phyloP scores from a whole-genome alignment of 1,284 basidiomycete species.

The Leccinum glutinopallens region DNA sequence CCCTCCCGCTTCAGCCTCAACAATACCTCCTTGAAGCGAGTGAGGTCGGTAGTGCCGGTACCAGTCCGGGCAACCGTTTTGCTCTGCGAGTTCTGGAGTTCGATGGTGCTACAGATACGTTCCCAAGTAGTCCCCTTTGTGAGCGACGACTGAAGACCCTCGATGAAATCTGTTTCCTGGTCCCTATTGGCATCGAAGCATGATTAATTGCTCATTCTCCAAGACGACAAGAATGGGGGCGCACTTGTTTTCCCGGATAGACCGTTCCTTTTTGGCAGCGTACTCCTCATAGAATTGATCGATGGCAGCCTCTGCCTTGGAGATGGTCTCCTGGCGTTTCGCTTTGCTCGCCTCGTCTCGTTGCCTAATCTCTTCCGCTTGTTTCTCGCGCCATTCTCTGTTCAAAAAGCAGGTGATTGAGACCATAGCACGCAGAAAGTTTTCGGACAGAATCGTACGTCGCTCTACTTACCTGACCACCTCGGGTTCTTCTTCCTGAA shows the following conservation, averaged over 20 bases:
- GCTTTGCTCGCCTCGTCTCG: constrained; percentile 79
- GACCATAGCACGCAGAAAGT: neutral
- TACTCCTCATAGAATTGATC: constrained; percentile 98
- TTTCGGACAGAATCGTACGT: too few relatives aligned
- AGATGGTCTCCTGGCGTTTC: constrained; percentile 84
- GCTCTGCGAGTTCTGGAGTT: constrained; percentile 94
- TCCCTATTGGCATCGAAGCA: constrained; percentile 58
- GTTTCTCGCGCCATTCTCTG: constrained; percentile 88
- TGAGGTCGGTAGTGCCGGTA: constrained; percentile 87
- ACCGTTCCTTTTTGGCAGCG: constrained; percentile 88
- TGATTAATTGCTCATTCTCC: constrained; percentile 3
- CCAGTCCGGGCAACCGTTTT: constrained; percentile 92
- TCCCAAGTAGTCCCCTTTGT: constrained; percentile 96
- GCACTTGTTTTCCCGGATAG: constrained; percentile 95
- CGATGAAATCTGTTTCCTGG: constrained; percentile 82
- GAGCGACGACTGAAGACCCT: constrained; percentile 73
- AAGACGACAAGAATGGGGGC: neutral
- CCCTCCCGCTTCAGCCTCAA: constrained; percentile 75
- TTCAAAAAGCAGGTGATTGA: neutral
- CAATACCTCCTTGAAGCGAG: constrained; percentile 90
- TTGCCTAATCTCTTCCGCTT: constrained; percentile 82
- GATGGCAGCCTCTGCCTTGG: constrained; percentile 89
- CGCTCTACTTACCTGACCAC: constrained; percentile 42
- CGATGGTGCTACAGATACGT: constrained; percentile 85
- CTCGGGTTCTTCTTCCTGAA: constrained; percentile 72